Base-by-base conservation (phyloP, 192 early-diverging fungal genomes). In the Mycoemilia scoparia region DNA sequence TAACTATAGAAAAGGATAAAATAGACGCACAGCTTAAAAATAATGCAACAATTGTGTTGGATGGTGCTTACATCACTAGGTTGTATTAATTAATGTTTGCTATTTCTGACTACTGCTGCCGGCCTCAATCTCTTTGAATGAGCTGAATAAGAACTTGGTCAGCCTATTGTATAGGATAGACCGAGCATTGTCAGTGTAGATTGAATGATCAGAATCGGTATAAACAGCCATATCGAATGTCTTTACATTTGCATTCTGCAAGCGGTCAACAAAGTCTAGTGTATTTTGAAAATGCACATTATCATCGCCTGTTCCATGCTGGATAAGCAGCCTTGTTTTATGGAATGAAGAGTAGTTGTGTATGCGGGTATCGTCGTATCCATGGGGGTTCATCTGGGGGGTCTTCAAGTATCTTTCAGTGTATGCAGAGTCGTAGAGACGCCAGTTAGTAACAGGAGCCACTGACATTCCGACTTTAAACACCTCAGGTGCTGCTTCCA, bases 361-460 rank as follows among this genome's bases (percentile, higher is more conserved):
- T 0, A 97, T 71, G 4, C 82, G 67, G 36, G 78, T 85, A 16
- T 60, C 35, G 21, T 56, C 60, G 60, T 97, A 97, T 7, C 90
- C 92, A 0, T 59, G 51, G 2, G 49, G 40, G 57, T 97, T 97
- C 37, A 59, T 29, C 30, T 60, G 25, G 10, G 87, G 88, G 12
- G 85, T 84, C 51, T 79, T 73, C 90, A 97, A 90, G 57, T 87
- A 97, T 34, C 92, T 68, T 51, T 97, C 92, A 1, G 92, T 97
- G 53, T 97, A 97, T 17, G 95, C 64, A 2, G 85, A 77, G 55
- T 97, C 85, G 54, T 74, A 78, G 40, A 69, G 71, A 35, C 62
- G 61, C 88, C 88, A 97, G 51, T 85, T 79, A 3, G 87, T 92
- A 7, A 97, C 92, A 4, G 92, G 92, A 6, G 92, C 92, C 1